Evolutionary conservation across 1,139 yeast species (phyloP), one percentile per base, ranked within the genome.

Genomic region (Scheffersomyces titani): DNA sequence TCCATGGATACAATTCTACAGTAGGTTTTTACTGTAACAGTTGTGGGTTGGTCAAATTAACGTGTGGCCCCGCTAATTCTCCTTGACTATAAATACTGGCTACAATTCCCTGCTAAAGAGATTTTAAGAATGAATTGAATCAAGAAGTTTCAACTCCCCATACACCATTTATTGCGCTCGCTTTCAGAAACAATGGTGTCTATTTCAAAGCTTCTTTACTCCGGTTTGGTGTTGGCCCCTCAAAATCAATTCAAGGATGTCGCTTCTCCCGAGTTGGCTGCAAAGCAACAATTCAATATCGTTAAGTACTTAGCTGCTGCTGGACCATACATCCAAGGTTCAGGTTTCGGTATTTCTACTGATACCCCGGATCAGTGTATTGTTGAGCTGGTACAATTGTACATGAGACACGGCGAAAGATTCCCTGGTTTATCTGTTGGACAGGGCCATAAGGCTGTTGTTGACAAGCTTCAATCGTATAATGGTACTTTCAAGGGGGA

Each of bases 341-440:
- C 75, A 11, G 84, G 83, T 0, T 74, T 65, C 59, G 85, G 85
- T 19, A 78, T 81, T 50, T 70, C 74, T 22, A 74, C 79, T 36
- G 75, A 68, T 36, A 62, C 71, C 50, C 90, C 92, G 7, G 74
- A 68, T 5, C 75, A 76, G 51, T 83, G 89, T 65, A 66, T 73
- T 7, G 77, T 87, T 51, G 85, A 85, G 57, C 90, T 86, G 67
- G 89, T 87, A 18, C 86, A 84, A 62, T 69, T 84, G 58, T 71
- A 84, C 53, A 77, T 81, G 58, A 81, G 93, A 65, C 92, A 88
- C 63, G 92, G 92, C 21, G 92, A 87, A 66, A 75, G 92, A 63
- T 88, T 78, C 66, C 91, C 90, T 5, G 71, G 71, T 3, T 53
- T 65, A 21, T 48, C 63, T 11, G 68, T 63, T 13, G 74, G 74